phyloP scores from a whole-genome alignment of 2,329 filamentous ascomycete species.

The Taxawa tesnikishii region DNA sequence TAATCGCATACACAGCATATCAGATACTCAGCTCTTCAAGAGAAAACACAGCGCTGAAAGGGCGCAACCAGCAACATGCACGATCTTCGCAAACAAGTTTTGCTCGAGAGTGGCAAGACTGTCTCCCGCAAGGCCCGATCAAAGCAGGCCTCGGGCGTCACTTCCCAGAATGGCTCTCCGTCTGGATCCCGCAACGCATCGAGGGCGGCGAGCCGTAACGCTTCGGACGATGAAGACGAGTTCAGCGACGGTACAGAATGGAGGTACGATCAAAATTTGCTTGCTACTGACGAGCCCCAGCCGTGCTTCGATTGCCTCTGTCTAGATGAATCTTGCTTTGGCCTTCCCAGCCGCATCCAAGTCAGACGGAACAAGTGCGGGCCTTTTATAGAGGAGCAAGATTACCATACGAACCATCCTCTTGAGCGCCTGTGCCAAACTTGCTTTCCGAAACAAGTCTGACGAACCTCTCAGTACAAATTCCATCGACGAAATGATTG shows the following conservation, averaged over 20 bases:
- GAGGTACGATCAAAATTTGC: conserved; percentile 36
- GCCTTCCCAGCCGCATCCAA: no score
- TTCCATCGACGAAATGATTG: conserved; percentile 54
- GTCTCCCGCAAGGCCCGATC: conserved; percentile 55
- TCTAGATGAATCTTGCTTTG: no score
- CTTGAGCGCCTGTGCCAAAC: no score
- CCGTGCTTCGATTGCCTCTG: no score
- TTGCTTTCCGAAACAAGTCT: neutral
- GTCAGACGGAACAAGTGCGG: no score
- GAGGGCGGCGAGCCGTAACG: conserved; percentile 47
- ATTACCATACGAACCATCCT: no score
- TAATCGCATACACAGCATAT: no score
- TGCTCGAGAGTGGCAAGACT: conserved; percentile 63
- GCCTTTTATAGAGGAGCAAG: no score
- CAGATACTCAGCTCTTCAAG: no score
- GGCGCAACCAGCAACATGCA: conserved; percentile 15
- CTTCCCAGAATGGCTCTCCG: conserved; percentile 47
- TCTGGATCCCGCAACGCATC: conserved; percentile 47
- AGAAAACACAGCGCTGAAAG: no score
- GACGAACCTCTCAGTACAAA: conserved; percentile 34
- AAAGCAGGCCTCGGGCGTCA: conserved; percentile 41
- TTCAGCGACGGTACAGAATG: conserved; percentile 47
- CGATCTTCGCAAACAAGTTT: conserved; percentile 49
- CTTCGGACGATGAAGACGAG: conserved; percentile 49
- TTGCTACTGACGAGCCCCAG: no score